Base-by-base conservation (phyloP, 1,139 yeast genomes). In the Pichia sorboxylosa region DNA sequence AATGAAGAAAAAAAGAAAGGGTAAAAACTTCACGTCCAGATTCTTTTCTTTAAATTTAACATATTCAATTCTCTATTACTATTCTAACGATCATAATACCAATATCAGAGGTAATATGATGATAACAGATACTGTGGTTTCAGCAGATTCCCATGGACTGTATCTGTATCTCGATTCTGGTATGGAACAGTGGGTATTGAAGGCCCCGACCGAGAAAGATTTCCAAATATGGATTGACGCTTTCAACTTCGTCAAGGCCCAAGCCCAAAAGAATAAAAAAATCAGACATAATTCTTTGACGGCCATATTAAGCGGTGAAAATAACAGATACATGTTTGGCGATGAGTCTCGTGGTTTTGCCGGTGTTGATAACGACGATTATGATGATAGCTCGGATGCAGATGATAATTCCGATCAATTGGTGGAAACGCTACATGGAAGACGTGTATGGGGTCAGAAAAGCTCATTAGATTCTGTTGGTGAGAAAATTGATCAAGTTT, bases 51-150 rank as follows among this genome's bases (percentile, higher is more conserved):
- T 90, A 41, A 92, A 87, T 53, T 72, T 76, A 57, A 76, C 75
- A 49, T 76, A 81, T 45, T 93, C 94, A 13, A 73, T 90, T 1
- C 65, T 90, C 34, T 80, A 87, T 26, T 90, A 90, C 55, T 84
- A 80, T 50, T 59, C 79, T 44, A 77, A 81, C 48, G 81, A 78
- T 39, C 72, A 73, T 40, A 64, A 75, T 6, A 65, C 73, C 36
- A 73, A 77, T 39, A 67, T 84, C 39, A 68, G 97, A 37, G 98
- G 98, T 33, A 90, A 84, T 48, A 85, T 90, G 84, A 93, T 93
- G 15, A 73, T 90, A 29, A 73, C 70, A 33, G 68, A 80, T 30
- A 75, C 94, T 8, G 82, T 81, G 17, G 73, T 90, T 4, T 73
- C 92, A 37, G 96, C 94, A 2, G 77, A 79, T 46, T 65, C 73